Base-by-base conservation (phyloP, 2,329 filamentous ascomycete genomes). In the Colletotrichum sp. region DNA sequence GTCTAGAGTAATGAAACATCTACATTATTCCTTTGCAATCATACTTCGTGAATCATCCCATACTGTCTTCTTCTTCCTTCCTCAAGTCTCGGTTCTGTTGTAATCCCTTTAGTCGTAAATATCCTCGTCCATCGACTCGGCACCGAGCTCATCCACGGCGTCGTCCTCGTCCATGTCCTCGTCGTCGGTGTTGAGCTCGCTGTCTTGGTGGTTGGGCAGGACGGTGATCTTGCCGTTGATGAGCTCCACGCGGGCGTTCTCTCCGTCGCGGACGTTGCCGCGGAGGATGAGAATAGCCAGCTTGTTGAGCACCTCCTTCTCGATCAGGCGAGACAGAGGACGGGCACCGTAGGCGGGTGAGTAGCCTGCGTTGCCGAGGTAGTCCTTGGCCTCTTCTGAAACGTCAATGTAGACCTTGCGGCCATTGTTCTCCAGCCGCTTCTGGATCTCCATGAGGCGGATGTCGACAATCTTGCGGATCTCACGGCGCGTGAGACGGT, bases 401-500 rank as follows among this genome's bases (percentile, higher is more conserved):
- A 98, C 93, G n/a, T 93, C 87, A 81, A 99, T 98, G n/a, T 79
- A 83, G 67, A 99, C 94, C 79, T 98, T 96, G 81, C 96, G 93
- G 75, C 93, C 93, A 82, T 99, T 99, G 81, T 93, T 89, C 36
- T 90, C 86, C n/a, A 99, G 92, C 57, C 97, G 95, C 84, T 95
- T 95, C 90, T 99, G 97, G 77, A 99, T 96, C 83, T 99, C 97
- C 4, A 78, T 75, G 39, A 99, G 90, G 60, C 97, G 94, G 26
- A 99, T 90, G 82, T 99, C 97, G 77, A 99, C 97, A 82, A 99
- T 99, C 87, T 92, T 95, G 82, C 97, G 94, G 81, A 99, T 99
- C 86, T 99, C 97, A 73, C 86, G 89, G 83, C 93, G 94, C 5
- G 95, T 96, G 72, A 99, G 94, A 64, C 97, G 94, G 90, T 99